These are phyloP conservation scores for Blastocystis sp. DNA, from an alignment of 352 stramenopile species.

Conservation along the genomic window DNA sequence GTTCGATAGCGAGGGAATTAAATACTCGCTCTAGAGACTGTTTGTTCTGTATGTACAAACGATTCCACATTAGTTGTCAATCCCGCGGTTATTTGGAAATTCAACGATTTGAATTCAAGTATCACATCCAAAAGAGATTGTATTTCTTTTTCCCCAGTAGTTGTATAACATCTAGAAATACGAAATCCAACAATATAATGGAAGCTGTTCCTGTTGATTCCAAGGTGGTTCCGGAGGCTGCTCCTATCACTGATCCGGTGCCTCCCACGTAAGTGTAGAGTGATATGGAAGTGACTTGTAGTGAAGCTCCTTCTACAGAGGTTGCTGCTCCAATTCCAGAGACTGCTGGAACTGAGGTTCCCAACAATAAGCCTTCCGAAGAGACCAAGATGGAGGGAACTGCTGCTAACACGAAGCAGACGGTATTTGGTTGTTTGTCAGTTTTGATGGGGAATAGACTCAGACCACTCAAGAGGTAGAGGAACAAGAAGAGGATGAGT, in stretches of 20 bases:
- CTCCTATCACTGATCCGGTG: neutral
- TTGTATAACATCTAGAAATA: neutral
- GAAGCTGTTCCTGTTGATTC: slow-evolving; percentile 47
- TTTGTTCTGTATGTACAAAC: neutral
- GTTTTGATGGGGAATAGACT: neutral
- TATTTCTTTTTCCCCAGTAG: neutral
- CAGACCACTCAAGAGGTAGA: neutral
- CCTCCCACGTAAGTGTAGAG: neutral
- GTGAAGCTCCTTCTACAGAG: neutral
- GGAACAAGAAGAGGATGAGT: neutral
- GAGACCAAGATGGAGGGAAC: neutral
- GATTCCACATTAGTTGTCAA: too few relatives aligned
- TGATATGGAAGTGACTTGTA: neutral
- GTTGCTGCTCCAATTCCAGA: slow-evolving; percentile 22
- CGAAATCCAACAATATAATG: slow-evolving; percentile 1
- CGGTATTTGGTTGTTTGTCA: neutral
- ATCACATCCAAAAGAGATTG: neutral
- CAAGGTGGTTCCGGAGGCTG: neutral
- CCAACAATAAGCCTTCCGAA: neutral
- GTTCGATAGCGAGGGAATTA: slow-evolving; percentile 25
- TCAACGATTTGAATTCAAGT: slow-evolving; percentile 9
- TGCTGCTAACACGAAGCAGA: neutral
- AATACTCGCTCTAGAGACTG: neutral
- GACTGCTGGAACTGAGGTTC: neutral
- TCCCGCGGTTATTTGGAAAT: neutral